Conservation (phyloP, 2,329 filamentous ascomycete species). For the Ampelomyces quisqualis region DNA sequence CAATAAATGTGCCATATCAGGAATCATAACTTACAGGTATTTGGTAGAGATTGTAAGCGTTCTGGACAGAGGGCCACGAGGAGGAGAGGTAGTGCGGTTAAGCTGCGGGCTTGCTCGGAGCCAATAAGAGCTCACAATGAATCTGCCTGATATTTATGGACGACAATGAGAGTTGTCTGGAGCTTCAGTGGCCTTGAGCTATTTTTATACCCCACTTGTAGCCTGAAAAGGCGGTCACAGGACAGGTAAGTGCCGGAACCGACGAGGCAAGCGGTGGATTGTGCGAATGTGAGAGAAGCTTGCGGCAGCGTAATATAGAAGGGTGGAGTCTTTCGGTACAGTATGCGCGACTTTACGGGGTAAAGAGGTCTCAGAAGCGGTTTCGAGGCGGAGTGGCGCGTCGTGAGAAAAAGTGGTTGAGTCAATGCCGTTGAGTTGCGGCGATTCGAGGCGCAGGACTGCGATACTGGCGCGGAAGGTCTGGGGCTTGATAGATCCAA, state of each 20-base stretch:
- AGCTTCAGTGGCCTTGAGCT: constrained; percentile 3
- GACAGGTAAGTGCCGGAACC: constrained; percentile 5
- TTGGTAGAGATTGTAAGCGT: not conserved
- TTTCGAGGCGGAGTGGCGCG: not conserved
- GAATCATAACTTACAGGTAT: not conserved
- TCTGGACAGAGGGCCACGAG: too few relatives aligned
- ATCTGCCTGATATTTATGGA: constrained; percentile 3
- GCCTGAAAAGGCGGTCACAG: constrained; percentile 6
- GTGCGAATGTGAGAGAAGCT: constrained; percentile 5
- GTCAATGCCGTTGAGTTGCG: not conserved
- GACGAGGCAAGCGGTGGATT: constrained; percentile 9
- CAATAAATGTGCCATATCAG: not conserved
- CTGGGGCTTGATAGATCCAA: too few relatives aligned
- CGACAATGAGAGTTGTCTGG: constrained; percentile 3
- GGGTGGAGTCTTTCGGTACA: too few relatives aligned
- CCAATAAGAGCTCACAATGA: constrained; percentile 6
- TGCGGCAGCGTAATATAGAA: not conserved
- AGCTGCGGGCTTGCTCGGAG: constrained; percentile 7
- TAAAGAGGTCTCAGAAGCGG: too few relatives aligned
- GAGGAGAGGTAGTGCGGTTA: too few relatives aligned
- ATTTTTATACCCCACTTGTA: constrained; percentile 9
- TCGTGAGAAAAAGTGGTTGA: not conserved
- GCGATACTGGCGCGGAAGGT: too few relatives aligned
- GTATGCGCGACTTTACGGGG: too few relatives aligned
- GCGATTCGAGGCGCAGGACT: too few relatives aligned